Evolutionary conservation across 2,329 filamentous ascomycete species (phyloP), one percentile per base, ranked within the genome.

Genomic region (Lachnellula subtilissima): DNA sequence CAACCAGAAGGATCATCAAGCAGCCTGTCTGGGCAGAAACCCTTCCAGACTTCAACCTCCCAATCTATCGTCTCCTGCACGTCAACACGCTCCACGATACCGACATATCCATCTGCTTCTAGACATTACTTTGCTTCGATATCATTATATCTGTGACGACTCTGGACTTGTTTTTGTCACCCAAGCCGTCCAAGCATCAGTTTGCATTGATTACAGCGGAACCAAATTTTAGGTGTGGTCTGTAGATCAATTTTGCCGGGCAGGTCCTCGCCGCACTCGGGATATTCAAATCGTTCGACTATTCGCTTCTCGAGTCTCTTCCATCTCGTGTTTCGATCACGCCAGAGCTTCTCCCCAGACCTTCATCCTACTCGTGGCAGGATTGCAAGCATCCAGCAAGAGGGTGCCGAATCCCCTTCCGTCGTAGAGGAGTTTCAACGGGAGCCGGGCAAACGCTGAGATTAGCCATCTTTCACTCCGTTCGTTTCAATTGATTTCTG

Each of bases 231-330:
- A 56, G 50, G 25, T 47, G 28, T 57, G 57, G 59, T 64, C 57
- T 60, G 61, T 64, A 58, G 57, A 61, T 61, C 58, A 40, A 56
- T 25, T 55, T 37, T 53, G 45, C 52, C 58, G 57, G 61, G 61
- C 61, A 57, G 56, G 53, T 48, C 55, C 57, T 64, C 59, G 48
- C 58, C 42, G 42, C 51, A 52, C 53, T 55, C 50, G 43, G 51
- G 36, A 49, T 32, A 54, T 48, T 61, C 50, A 49, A 53, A 43
- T 51, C 54, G 37, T 48, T 39, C 49, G 49, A 48, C 55, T 46
- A 17, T 40, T 47, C 35, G 22, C 36, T 60, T 53, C 32, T 37
- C 39, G 39, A 50, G 22, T 48, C 52, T 55, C 52, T 36, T 42
- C 56, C 55, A 56, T 53, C 54, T 49, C 53, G 55, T 58, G 56